Base-by-base conservation (phyloP, 2,329 filamentous ascomycete genomes). In the Epichloe hybrida region DNA sequence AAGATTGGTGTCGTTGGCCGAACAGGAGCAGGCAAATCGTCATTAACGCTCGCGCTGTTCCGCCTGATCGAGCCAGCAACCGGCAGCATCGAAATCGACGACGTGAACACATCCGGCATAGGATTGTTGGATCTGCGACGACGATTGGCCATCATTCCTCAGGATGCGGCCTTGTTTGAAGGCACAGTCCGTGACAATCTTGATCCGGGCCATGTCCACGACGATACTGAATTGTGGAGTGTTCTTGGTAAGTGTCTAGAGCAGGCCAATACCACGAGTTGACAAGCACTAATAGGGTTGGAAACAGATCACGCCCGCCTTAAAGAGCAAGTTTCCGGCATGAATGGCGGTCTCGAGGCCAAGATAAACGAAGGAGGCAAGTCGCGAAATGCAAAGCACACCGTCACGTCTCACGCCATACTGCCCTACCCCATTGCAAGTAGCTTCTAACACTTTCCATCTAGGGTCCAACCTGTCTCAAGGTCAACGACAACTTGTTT, bases 1-100 rank as follows among this genome's bases (percentile, higher is more conserved):
- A 98, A 97, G 76, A 93, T 98, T 65, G 93, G 93, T 54, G 90
- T 98, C 11, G 93, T 98, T 35, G 93, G 93, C 50, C 85, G 93
- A 46, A 98, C 93, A 0, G 93, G 93, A 50, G 93, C 93, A 35
- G 93, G 93, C 63, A 98, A 98, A 72, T 95, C 88, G 54, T 95
- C 89, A 9, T 72, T 98, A 54, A 97, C 93, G 0, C 75, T 98
- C 54, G 84, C 93, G 2, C 74, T 98, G 20, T 98, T 98, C 79
- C 83, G 94, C 49, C 89, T 98, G 58, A 97, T 98, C 55, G 94
- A 98, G 69, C 81, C 90, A 2, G 79, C 76, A 38, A 80, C 80
- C 41, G 93, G 93, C 49, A 77, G 84, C 61, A 93, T 98, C 59
- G 86, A 81, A 59, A 95, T 98, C 61, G 93, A 98, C 68, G 77